phyloP scores from a whole-genome alignment of 768 basidiomycete species.

The Panus rudis region DNA sequence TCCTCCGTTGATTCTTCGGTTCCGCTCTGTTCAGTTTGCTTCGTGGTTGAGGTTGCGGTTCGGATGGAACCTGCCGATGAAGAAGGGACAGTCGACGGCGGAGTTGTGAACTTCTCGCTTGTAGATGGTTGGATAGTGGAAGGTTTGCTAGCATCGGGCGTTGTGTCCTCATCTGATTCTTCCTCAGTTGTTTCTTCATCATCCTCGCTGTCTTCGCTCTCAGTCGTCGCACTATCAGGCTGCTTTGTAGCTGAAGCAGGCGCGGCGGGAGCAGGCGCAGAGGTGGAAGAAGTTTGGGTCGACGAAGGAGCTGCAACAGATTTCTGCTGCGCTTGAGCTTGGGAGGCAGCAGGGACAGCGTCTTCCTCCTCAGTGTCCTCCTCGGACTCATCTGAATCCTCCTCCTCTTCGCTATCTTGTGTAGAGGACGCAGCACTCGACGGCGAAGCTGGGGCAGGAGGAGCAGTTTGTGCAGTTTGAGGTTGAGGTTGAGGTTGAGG shows the following conservation, averaged over 20 bases:
- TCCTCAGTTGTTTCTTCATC: constrained; percentile 20
- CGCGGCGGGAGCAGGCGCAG: background rate
- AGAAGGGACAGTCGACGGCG: background rate
- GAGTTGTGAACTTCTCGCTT: background rate
- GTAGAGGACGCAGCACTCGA: background rate
- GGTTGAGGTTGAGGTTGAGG: too few species aligned
- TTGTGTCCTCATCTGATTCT: background rate
- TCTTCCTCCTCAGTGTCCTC: constrained; percentile 11
- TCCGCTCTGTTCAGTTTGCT: background rate
- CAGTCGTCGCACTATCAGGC: background rate
- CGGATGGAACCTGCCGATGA: too few species aligned
- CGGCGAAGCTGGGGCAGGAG: background rate
- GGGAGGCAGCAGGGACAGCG: background rate
- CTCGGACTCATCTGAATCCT: constrained; percentile 13
- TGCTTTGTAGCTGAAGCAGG: background rate
- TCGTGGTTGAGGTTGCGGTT: too few species aligned
- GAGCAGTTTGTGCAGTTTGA: background rate
- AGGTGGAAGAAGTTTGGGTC: background rate
- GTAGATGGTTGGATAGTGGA: too few species aligned
- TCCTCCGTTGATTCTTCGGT: constrained; percentile 3
- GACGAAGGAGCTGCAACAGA: background rate
- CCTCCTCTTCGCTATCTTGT: constrained; percentile 6
- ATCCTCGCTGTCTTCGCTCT: constrained; percentile 16
- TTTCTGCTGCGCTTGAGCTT: background rate
- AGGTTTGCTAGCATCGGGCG: background rate